A percentile compares a stretch with the other conserved stretches of the same genome.
These are phyloP conservation scores for Cicer pinnatifidum DNA, from an alignment of 306 rosid species.

Conservation along the genomic window DNA sequence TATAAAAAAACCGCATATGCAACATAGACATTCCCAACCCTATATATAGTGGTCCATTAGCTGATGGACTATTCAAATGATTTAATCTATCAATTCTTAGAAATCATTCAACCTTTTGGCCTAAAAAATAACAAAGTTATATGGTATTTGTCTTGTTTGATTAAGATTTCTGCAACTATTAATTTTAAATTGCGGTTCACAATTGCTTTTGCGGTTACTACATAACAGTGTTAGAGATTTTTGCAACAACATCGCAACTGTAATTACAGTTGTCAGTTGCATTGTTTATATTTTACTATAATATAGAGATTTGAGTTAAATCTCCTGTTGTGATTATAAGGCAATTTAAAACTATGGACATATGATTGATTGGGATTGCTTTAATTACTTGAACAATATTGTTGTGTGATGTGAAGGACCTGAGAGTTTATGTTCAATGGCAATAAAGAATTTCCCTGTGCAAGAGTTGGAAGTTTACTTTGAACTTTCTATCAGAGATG, in stretches of 20 bases:
- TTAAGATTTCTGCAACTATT: too few relatives aligned
- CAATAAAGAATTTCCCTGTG: slow-evolving; percentile 27
- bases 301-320: too few relatives aligned
- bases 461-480: slow-evolving; percentile 40
- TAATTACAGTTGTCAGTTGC: too few relatives aligned
- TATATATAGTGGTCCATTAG: slow-evolving; percentile 29
- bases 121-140: not conserved
- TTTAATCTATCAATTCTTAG: not conserved
- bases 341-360: too few relatives aligned
- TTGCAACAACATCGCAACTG: too few relatives aligned
- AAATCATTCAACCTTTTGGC: slow-evolving; percentile 42
- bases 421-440: slow-evolving; percentile 27
- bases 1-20: not conserved
- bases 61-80: not conserved
- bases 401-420: not conserved
- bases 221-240: too few relatives aligned
- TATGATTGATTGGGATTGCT: slow-evolving; percentile 17
- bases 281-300: too few relatives aligned
- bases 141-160: too few relatives aligned
- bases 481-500: slow-evolving; percentile 44
- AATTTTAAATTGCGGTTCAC: too few relatives aligned
- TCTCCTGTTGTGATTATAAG: fast-evolving
- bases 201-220: too few relatives aligned
- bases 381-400: slow-evolving; percentile 11
- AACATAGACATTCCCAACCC: slow-evolving; percentile 18